Evolutionary conservation across 257 asterid genomes (phyloP), one percentile per base, ranked within the genome.

Genomic region (Coffea canephora): DNA sequence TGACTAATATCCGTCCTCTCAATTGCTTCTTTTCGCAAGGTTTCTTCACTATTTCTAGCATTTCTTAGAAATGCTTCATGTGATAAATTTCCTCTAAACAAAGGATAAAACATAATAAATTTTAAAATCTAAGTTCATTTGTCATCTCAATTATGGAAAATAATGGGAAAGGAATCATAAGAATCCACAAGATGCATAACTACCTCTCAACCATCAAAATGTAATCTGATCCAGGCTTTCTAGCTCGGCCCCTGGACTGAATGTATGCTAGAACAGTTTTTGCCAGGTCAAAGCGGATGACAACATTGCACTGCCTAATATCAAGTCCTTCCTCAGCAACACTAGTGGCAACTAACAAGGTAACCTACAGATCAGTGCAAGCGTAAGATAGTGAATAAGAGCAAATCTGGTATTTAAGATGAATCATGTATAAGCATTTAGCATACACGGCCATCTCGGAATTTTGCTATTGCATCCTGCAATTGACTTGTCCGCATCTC

Each of bases 321-420:
- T 96, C 99, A 82, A 96, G 98, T 46, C 98, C 99, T 91, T 96
- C 99, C 91, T 96, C 99, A 74, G 99, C 99, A 83, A 96, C 99
- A 87, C 99, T 96, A 77, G 99, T 96, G 73, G 99, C 99, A 61
- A 96, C 99, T 87, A 96, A 89, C 83, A 96, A 93, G 55, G 98
- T 92, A 71, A 96, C 97, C 99, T 96, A 87, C 49, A 82, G 64
- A 82, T 76, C 65, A 86, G 81, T 71, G 46, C 66, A 67, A 81
- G 52, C 46, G 36, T 75, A 48, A 72, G 55, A 71, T 61, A 48
- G 69, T n/a, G 79, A 48, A 43, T 45, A 79, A 71, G 71, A 62
- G 16, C 11, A 75, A 62, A n/a, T 54, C 41, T 34, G 72, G 61
- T 27, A 76, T 39, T 57, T 71, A 36, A 86, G 54, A 79, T 66